These are phyloP conservation scores for Priceomyces carsonii DNA, from an alignment of 805 yeast species.

Conservation along the genomic window DNA sequence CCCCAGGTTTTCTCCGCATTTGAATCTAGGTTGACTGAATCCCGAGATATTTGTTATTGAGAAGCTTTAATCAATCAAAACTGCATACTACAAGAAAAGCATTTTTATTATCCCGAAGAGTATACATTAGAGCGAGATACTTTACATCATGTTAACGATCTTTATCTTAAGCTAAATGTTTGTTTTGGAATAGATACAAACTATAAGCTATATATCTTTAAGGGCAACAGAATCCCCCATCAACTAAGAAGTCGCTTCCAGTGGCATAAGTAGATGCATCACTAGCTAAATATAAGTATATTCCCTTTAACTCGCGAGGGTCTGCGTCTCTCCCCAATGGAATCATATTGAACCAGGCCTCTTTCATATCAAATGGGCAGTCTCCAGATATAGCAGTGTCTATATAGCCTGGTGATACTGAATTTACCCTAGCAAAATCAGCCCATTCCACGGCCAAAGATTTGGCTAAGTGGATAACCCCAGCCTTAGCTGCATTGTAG, in stretches of 20 bases:
- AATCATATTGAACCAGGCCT: slow-evolving; percentile 26
- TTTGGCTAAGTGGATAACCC: slow-evolving; percentile 35
- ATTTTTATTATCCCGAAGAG: no score
- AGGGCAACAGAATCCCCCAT: slow-evolving; percentile 56
- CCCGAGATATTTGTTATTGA: no score
- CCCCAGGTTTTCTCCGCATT: no score
- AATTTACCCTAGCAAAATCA: slow-evolving; percentile 39
- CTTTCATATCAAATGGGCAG: slow-evolving; percentile 3
- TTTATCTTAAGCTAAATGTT: no score
- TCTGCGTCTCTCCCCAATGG: slow-evolving; percentile 69
- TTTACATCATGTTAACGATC: no score
- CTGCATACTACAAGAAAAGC: no score
- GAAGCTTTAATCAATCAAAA: no score
- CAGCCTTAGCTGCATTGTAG: slow-evolving; percentile 45
- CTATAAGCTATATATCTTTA: not conserved
- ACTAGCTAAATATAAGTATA: slow-evolving; percentile 68
- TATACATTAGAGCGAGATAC: no score
- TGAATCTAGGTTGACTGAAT: no score
- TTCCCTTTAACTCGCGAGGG: slow-evolving; percentile 68
- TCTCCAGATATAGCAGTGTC: slow-evolving; percentile 5
- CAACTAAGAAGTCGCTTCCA: slow-evolving; percentile 67
- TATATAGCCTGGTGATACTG: slow-evolving; percentile 38
- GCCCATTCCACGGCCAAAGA: slow-evolving; percentile 45
- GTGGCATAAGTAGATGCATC: slow-evolving; percentile 73
- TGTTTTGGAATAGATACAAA: no score